These are phyloP conservation scores for Sporothrix dimorphospora DNA, from an alignment of 2,329 filamentous ascomycete species.

Conservation along the genomic window DNA sequence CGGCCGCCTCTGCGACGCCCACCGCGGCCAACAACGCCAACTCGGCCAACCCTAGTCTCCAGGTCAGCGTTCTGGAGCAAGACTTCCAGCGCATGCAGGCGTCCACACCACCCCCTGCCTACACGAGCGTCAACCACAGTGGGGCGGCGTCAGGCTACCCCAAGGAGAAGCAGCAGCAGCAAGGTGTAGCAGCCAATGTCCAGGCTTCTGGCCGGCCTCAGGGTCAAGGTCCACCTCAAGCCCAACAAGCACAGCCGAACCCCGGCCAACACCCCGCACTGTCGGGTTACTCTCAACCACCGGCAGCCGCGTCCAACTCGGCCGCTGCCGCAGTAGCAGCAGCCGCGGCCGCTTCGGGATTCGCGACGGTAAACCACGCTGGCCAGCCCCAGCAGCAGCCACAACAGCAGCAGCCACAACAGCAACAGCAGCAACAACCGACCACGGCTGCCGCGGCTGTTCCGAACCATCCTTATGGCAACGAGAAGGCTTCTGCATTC, in stretches of 20 bases:
- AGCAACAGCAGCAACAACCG: constrained; percentile 26
- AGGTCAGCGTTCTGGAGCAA: constrained; percentile 76
- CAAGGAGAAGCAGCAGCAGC: constrained; percentile 70
- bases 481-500: constrained; percentile 32
- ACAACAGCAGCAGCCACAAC: constrained; percentile 8
- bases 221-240: not conserved
- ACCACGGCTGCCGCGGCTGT: constrained; percentile 27
- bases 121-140: constrained; percentile 72
- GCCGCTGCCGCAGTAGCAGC: constrained; percentile 28
- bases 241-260: not conserved
- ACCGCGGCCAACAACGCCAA: constrained; percentile 37
- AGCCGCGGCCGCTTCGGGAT: constrained; percentile 33
- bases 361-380: constrained; percentile 28
- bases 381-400: constrained; percentile 29
- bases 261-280: constrained; percentile 35
- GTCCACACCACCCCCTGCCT: constrained; percentile 91
- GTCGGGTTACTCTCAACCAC: not conserved
- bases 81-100: constrained; percentile 83
- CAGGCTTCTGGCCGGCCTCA: not conserved
- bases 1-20: constrained; percentile 39
- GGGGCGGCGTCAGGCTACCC: constrained; percentile 68
- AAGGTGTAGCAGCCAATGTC: constrained; percentile 35
- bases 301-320: constrained; percentile 29
- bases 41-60: constrained; percentile 50
- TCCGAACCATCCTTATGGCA: constrained; percentile 22